phyloP scores from a whole-genome alignment of 805 yeast species.

The Schwanniomyces polymorphus region DNA sequence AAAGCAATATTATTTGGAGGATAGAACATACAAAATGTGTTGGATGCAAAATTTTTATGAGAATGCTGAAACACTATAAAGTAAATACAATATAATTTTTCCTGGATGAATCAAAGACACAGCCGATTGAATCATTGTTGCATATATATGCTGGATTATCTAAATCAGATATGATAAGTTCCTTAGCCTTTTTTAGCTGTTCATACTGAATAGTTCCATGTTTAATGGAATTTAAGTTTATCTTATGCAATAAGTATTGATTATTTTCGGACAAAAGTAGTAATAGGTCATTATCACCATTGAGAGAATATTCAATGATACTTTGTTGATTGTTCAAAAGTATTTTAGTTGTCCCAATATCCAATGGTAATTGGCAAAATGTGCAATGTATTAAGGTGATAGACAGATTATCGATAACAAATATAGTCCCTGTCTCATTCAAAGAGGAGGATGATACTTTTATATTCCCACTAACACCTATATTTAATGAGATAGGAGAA shows the following conservation, averaged over 20 bases:
- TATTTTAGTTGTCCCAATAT: background rate
- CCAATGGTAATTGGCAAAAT: background rate
- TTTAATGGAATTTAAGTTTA: background rate
- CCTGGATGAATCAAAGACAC: slow-evolving; percentile 39
- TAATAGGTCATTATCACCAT: slow-evolving; percentile 6
- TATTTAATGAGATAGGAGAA: slow-evolving; percentile 8
- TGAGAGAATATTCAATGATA: slow-evolving; percentile 4
- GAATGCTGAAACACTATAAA: slow-evolving; percentile 7
- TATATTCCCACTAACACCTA: background rate
- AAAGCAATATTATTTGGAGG: slow-evolving; percentile 28
- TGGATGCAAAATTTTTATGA: slow-evolving; percentile 26
- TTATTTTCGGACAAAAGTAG: slow-evolving; percentile 3
- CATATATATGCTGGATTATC: slow-evolving; percentile 30
- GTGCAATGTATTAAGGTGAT: slow-evolving; percentile 2
- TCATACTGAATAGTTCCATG: background rate
- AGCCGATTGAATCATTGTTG: slow-evolving; percentile 33
- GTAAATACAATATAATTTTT: slow-evolving; percentile 40
- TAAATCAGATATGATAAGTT: background rate
- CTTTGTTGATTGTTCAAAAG: background rate
- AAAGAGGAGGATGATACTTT: slow-evolving; percentile 1
- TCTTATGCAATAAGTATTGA: background rate
- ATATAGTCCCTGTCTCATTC: slow-evolving; percentile 4
- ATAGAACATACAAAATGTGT: slow-evolving; percentile 17
- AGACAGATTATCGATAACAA: background rate
- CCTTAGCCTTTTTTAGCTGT: background rate